phyloP scores from a whole-genome alignment of 225 moss, liverwort and hornwort species.

The Neckera pumila region DNA sequence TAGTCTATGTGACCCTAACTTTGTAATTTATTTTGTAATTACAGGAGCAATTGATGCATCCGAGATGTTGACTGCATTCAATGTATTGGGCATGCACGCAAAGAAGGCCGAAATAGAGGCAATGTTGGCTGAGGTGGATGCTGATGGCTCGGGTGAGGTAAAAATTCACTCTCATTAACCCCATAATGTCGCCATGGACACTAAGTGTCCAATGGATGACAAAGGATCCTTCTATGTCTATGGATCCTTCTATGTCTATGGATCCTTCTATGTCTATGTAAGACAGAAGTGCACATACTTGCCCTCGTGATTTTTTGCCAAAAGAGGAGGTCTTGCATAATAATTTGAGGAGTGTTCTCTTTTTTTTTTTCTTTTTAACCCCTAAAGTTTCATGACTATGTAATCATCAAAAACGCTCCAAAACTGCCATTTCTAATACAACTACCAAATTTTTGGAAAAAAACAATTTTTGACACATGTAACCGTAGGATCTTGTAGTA shows the following conservation, averaged over 20 bases:
- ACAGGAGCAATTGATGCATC: conserved; percentile 85
- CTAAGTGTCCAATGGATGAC: fast-evolving
- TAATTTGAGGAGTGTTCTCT: no score
- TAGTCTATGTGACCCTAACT: fast-evolving
- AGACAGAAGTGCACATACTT: background rate
- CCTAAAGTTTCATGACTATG: no score
- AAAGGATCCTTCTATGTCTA: fast-evolving
- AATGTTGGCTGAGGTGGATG: conserved; percentile 82
- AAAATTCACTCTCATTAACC: background rate
- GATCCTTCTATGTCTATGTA: no score
- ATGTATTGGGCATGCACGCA: conserved; percentile 67
- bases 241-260: no score
- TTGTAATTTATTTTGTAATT: background rate
- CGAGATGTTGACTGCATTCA: conserved; percentile 79
- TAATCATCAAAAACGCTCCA: no score
- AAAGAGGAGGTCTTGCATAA: fast-evolving
- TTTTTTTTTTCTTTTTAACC: no score
- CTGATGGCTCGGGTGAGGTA: conserved; percentile 83
- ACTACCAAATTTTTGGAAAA: no score
- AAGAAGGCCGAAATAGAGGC: conserved; percentile 71
- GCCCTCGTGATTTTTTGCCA: fast-evolving
- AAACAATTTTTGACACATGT: no score
- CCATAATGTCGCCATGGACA: fast-evolving
- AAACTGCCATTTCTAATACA: no score
- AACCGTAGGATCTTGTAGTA: no score